A percentile compares a stretch with the other conserved stretches of the same genome.
These are phyloP conservation scores for Saccharomycopsis selenospora DNA, from an alignment of 805 yeast genomes.

Conservation along the genomic window DNA sequence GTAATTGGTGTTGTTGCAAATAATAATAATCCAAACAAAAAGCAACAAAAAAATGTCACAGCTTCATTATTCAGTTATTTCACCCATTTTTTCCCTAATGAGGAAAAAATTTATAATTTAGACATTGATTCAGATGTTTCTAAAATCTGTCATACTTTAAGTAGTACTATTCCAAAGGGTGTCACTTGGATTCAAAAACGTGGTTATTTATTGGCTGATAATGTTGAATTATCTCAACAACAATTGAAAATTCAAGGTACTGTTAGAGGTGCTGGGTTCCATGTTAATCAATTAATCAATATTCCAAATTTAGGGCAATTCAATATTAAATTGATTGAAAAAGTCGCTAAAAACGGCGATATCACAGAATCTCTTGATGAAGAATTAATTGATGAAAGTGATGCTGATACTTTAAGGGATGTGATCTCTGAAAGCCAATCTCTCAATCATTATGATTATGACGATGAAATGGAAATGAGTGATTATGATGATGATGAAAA, in stretches of 20 bases:
- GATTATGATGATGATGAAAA: slow-evolving; percentile 27
- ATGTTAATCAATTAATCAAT: slow-evolving; percentile 71
- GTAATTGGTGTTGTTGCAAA: slow-evolving; percentile 75
- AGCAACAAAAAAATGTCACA: slow-evolving; percentile 64
- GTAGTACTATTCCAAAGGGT: slow-evolving; percentile 82
- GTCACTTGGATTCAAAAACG: slow-evolving; percentile 91
- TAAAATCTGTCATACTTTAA: slow-evolving; percentile 64
- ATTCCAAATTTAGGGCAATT: slow-evolving; percentile 89
- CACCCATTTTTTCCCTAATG: slow-evolving; percentile 71
- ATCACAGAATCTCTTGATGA: slow-evolving; percentile 27
- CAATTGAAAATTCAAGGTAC: slow-evolving; percentile 66
- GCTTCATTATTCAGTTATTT: slow-evolving; percentile 60
- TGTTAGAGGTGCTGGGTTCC: slow-evolving; percentile 81
- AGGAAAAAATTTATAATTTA: slow-evolving; percentile 67
- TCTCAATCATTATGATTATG: slow-evolving; percentile 24
- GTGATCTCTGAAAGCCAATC: slow-evolving; percentile 24
- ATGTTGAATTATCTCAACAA: slow-evolving; percentile 32
- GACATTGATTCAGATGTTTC: slow-evolving; percentile 63
- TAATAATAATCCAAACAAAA: slow-evolving; percentile 59
- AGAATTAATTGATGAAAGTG: slow-evolving; percentile 27
- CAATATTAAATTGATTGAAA: slow-evolving; percentile 63
- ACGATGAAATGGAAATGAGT: slow-evolving; percentile 26
- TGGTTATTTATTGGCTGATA: slow-evolving; percentile 78
- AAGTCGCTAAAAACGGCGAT: slow-evolving; percentile 27
- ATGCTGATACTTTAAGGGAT: slow-evolving; percentile 22